Conservation (phyloP, 108 stramenopile species). For the Discostella pseudostelligera region DNA sequence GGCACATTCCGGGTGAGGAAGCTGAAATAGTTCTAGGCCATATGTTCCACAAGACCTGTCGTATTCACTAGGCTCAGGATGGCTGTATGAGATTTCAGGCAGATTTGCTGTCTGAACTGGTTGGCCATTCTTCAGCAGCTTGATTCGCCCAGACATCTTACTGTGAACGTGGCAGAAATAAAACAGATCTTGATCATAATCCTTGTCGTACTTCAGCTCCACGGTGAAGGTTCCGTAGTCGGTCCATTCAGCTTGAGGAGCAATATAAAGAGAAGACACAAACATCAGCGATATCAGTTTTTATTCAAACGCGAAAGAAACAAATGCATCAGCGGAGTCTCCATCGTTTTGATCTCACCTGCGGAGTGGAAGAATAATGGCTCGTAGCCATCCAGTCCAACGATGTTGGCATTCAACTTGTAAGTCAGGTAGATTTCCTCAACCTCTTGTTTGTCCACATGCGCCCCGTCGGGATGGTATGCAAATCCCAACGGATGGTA, state of each 20-base stretch:
- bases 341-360: too few relatives aligned
- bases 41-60: conserved; percentile 77
- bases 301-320: too few relatives aligned
- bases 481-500: conserved; percentile 89
- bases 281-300: too few relatives aligned
- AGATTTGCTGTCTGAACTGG: conserved; percentile 37
- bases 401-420: conserved; percentile 33
- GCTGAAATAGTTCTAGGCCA: conserved; percentile 43
- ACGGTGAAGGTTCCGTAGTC: conserved; percentile 50
- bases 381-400: conserved; percentile 85
- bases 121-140: conserved; percentile 55
- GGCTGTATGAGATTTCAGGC: conserved; percentile 54
- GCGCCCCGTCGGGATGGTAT: conserved; percentile 26
- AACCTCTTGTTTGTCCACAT: conserved; percentile 15
- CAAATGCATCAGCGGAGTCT: too few relatives aligned
- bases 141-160: conserved; percentile 68
- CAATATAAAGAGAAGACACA: too few relatives aligned
- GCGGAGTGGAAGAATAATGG: conserved; percentile 76
- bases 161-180: conserved; percentile 89
- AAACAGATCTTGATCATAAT: conserved; percentile 73
- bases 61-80: conserved; percentile 40
- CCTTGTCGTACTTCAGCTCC: conserved; percentile 43
- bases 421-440: conserved; percentile 3
- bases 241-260: conserved; percentile 52
- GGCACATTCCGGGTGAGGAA: conserved; percentile 58